A percentile compares a stretch with the other conserved stretches of the same genome.
Evolutionary conservation across 345 rosid genomes (phyloP).

Genomic region (Eucalyptus pauciflora): DNA sequence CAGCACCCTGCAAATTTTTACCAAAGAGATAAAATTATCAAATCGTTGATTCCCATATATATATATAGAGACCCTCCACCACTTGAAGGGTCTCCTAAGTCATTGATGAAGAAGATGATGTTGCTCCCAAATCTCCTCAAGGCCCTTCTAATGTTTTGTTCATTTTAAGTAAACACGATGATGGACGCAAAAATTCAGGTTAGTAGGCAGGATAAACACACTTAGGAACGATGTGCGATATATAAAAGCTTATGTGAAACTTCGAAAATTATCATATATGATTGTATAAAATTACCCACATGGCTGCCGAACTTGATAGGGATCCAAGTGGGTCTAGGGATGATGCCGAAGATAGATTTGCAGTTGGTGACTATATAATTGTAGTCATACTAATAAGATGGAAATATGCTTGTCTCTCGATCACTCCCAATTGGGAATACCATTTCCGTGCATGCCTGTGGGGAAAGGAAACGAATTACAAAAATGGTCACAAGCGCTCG

Average conservation of each 20-base stretch:
- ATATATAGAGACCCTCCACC: slow-evolving; percentile 29
- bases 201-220: background rate
- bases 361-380: background rate
- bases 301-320: slow-evolving; percentile 38
- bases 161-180: background rate
- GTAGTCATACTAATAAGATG: slow-evolving; percentile 12
- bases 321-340: slow-evolving; percentile 39
- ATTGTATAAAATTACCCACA: slow-evolving; percentile 9
- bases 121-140: slow-evolving; percentile 49
- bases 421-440: slow-evolving; percentile 20
- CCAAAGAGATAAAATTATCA: background rate
- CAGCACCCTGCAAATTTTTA: slow-evolving; percentile 24
- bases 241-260: background rate
- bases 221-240: background rate
- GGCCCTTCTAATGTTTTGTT: slow-evolving; percentile 26
- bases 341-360: background rate
- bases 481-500: background rate
- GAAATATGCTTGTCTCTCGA: slow-evolving; percentile 33
- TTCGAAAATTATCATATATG: background rate
- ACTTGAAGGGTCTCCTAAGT: slow-evolving; percentile 63
- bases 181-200: background rate
- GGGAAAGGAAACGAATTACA: background rate
- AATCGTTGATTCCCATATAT: background rate
- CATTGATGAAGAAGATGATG: slow-evolving; percentile 58
- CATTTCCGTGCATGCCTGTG: slow-evolving; percentile 59